Evolutionary conservation across 2,329 filamentous ascomycete genomes (phyloP), one percentile per base, ranked within the genome.

Genomic region (Pseudocercospora fijiensis): DNA sequence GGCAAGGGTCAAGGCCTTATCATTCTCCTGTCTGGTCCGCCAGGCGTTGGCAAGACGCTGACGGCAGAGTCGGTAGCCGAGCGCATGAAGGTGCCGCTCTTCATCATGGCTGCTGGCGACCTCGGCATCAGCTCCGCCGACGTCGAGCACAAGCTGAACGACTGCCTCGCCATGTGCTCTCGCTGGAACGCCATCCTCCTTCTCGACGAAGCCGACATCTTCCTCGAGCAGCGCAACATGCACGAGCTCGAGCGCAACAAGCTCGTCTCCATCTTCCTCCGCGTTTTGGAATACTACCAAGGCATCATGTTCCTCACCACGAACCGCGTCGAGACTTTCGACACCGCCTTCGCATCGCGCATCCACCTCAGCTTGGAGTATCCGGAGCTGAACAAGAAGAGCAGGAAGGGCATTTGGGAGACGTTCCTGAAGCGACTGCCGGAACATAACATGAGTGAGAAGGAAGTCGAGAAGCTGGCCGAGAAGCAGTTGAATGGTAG

Each of bases 21-120:
- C 60, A 75, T 84, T 61, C 76, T 84, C 3, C 77, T 85, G 1
- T 78, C 76, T 51, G 83, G 65, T 4, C 66, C 69, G 2, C 82
- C 83, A 0, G 83, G 83, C 2, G 81, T 84, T 1, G 83, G 83
- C 13, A 85, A 85, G 73, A 85, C 83, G 0, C 70, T 82, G 24
- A 83, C 82, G 3, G 80, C 79, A 5, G 82, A 83, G 67, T 78
- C 77, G 52, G 77, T 83, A 22, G 82, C 83, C 1, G 82, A 84
- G 62, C 74, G 80, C 57, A 82, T 84, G 77, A 75, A 78, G 30
- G 79, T 80, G 0, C 83, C 83, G 1, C 74, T 85, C 0, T 84
- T 81, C 68, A 75, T 78, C 58, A 79, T 85, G 76, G 79, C 77
- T 27, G 78, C 79, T 2, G 82, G 81, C 9, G 83, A 85, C 60